Evolutionary conservation across 2,329 filamentous ascomycete genomes (phyloP).

Genomic region (Hypocrella siamensis): DNA sequence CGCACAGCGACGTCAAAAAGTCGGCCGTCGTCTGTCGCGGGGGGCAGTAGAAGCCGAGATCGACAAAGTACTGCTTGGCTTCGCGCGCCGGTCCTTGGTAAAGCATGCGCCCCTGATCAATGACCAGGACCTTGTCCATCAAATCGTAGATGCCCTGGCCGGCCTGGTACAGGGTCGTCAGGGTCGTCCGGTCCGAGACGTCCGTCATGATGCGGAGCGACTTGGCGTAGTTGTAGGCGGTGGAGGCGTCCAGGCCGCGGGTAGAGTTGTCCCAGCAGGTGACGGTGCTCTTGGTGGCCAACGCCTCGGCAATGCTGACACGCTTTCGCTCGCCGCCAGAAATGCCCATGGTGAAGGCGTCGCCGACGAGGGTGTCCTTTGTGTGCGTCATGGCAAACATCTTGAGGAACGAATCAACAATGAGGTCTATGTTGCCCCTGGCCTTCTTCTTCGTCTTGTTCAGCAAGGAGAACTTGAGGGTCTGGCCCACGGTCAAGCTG

Average conservation of each 20-base stretch:
- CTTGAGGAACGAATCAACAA: constrained; percentile 49
- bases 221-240: constrained; percentile 62
- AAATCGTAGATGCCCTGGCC: constrained; percentile 17
- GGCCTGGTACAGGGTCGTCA: constrained; percentile 10
- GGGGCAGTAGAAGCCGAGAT: constrained; percentile 37
- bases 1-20: constrained; percentile 36
- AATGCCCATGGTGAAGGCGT: constrained; percentile 55
- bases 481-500: constrained; percentile 61
- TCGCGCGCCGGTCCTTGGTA: constrained; percentile 44
- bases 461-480: constrained; percentile 56
- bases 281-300: constrained; percentile 58
- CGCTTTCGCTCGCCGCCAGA: constrained; percentile 71
- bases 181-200: constrained; percentile 27
- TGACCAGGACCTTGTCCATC: constrained; percentile 47
- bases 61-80: constrained; percentile 45
- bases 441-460: constrained; percentile 60
- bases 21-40: constrained; percentile 45
- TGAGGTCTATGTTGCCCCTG: constrained; percentile 46
- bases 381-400: constrained; percentile 72
- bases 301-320: constrained; percentile 62
- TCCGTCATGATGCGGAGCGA: constrained; percentile 60
- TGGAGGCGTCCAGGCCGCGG: constrained; percentile 64
- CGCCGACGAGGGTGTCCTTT: constrained; percentile 58
- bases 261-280: constrained; percentile 73
- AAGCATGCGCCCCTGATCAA: constrained; percentile 52